These are phyloP conservation scores for Phlyctochytrium bullatum DNA, from an alignment of 192 early-diverging fungal genomes.

Conservation along the genomic window DNA sequence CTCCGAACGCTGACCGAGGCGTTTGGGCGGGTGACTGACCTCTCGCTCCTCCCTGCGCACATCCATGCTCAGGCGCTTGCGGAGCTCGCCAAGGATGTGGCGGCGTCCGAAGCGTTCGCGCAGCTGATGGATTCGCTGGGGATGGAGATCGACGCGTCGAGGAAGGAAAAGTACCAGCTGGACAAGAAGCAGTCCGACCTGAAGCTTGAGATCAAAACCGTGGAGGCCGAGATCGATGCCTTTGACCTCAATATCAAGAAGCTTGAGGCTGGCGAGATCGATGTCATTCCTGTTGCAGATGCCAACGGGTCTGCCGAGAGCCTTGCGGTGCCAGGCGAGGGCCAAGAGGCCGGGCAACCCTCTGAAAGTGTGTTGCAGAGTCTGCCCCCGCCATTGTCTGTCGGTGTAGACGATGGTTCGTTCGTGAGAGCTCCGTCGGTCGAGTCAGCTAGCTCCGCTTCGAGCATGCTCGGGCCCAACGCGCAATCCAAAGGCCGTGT, in stretches of 20 bases:
- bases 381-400: too few species aligned
- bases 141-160: slow-evolving; percentile 12
- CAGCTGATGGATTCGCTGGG: not conserved
- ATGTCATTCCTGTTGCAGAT: not conserved
- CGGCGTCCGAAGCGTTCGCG: slow-evolving; percentile 9
- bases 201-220: not conserved
- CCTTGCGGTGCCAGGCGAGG: too few species aligned
- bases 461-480: not conserved
- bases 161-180: not conserved
- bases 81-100: not conserved
- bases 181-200: not conserved
- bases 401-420: too few species aligned
- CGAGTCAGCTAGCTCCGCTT: not conserved
- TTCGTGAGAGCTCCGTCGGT: not conserved
- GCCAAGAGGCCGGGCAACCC: too few species aligned
- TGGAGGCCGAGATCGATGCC: slow-evolving; percentile 8
- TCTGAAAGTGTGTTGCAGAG: too few species aligned
- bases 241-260: not conserved
- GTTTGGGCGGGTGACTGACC: not conserved
- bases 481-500: too few species aligned
- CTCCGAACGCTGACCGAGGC: too few species aligned
- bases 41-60: slow-evolving; percentile 13
- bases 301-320: not conserved
- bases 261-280: not conserved
- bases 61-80: slow-evolving; percentile 16